Conservation (phyloP, 1,284 basidiomycete genomes). For the Coniferiporia weirii region DNA sequence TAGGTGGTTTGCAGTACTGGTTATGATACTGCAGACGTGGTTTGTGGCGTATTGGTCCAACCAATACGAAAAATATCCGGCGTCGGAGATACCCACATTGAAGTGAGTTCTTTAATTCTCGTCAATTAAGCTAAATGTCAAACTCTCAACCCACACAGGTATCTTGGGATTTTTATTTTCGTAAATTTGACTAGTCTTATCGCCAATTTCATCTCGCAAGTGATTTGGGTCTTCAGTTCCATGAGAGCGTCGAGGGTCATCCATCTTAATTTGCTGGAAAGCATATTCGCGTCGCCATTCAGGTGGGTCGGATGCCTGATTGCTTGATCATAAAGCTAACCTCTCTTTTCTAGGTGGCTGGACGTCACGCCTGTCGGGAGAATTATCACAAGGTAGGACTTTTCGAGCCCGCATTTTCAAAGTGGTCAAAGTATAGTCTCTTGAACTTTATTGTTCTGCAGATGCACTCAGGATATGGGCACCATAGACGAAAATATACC, state of each 20-base stretch:
- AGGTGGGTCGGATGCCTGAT: slow-evolving; percentile 19
- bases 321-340: not conserved
- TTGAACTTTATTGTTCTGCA: slow-evolving; percentile 23
- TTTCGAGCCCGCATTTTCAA: slow-evolving; percentile 22
- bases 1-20: not conserved
- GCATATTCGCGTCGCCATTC: slow-evolving; percentile 34
- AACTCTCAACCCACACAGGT: slow-evolving; percentile 12
- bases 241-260: slow-evolving; percentile 6
- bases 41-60: slow-evolving; percentile 37
- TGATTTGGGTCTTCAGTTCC: slow-evolving; percentile 7
- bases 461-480: slow-evolving; percentile 35
- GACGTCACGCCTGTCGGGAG: slow-evolving; percentile 38
- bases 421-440: not conserved
- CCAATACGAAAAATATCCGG: slow-evolving; percentile 29
- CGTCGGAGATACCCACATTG: slow-evolving; percentile 33
- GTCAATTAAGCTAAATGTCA: slow-evolving; percentile 16
- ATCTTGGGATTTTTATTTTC: slow-evolving; percentile 25
- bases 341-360: slow-evolving; percentile 27
- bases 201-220: not conserved
- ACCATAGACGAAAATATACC: slow-evolving; percentile 30
- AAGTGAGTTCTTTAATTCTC: slow-evolving; percentile 32
- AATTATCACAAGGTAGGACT: slow-evolving; percentile 34
- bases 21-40: slow-evolving; percentile 23
- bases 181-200: slow-evolving; percentile 24
- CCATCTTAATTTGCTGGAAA: not conserved